phyloP scores from a whole-genome alignment of 1,139 yeast genomes.

The Kodamaea derodonti region DNA sequence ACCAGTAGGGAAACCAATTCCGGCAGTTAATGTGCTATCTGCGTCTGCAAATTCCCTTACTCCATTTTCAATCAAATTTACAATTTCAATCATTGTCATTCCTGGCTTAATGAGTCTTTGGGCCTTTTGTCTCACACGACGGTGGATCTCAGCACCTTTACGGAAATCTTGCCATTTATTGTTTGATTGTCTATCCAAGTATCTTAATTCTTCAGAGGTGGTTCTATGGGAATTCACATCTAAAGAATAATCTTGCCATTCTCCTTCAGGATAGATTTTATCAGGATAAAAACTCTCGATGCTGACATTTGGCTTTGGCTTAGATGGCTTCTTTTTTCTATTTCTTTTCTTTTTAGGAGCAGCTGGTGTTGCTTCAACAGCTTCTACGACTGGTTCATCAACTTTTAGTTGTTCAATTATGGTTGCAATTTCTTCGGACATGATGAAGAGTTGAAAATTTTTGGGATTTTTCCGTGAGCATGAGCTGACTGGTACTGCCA shows the following conservation, averaged over 20 bases:
- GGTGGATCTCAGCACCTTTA: conserved; percentile 93
- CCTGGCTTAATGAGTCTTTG: conserved; percentile 80
- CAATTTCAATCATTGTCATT: conserved; percentile 86
- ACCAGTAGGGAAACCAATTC: conserved; percentile 98
- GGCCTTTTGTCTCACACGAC: conserved; percentile 83
- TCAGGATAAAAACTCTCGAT: conserved; percentile 69
- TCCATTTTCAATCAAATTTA: conserved; percentile 83
- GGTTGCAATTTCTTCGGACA: conserved; percentile 9
- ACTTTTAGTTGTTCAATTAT: conserved; percentile 8
- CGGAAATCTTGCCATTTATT: conserved; percentile 82
- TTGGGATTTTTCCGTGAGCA: not conserved
- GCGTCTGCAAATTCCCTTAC: conserved; percentile 70
- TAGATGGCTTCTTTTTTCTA: conserved; percentile 35
- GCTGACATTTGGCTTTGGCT: conserved; percentile 28
- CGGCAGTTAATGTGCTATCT: conserved; percentile 66
- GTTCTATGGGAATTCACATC: conserved; percentile 74
- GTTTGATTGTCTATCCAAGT: conserved; percentile 65
- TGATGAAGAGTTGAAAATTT: conserved; percentile 1
- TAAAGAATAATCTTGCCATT: conserved; percentile 70
- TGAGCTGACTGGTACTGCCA: too few species aligned
- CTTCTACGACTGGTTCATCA: conserved; percentile 2
- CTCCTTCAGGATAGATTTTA: conserved; percentile 82
- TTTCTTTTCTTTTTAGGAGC: conserved; percentile 7
- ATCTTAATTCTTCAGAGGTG: conserved; percentile 83
- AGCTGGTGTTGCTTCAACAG: conserved; percentile 4